Conservation (phyloP, 2,329 filamentous ascomycete genomes). For the Xylaria sp. region DNA sequence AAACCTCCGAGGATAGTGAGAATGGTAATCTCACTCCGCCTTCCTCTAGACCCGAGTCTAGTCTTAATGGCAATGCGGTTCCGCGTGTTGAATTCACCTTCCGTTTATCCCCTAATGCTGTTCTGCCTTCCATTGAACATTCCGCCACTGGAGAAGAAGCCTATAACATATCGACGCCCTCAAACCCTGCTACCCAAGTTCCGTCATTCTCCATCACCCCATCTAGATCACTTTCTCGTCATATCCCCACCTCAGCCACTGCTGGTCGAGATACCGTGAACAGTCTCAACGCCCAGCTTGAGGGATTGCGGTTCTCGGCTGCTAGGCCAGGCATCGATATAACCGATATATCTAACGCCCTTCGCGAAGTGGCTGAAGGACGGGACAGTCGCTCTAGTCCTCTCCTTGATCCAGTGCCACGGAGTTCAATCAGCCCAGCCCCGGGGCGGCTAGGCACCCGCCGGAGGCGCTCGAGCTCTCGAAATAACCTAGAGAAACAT, state of each 20-base stretch:
- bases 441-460: background rate
- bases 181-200: background rate
- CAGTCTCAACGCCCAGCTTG: background rate
- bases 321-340: conserved; percentile 8
- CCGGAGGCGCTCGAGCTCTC: conserved; percentile 32
- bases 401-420: background rate
- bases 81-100: conserved; percentile 6
- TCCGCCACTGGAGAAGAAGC: background rate
- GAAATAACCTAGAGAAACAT: conserved; percentile 3
- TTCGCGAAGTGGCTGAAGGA: background rate
- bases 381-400: conserved; percentile 5
- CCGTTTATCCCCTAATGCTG: background rate
- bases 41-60: background rate
- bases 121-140: conserved; percentile 15
- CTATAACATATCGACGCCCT: background rate
- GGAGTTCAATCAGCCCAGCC: background rate
- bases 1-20: background rate
- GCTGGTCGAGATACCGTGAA: background rate
- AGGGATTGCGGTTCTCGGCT: conserved; percentile 5
- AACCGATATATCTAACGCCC: conserved; percentile 9
- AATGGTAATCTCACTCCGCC: background rate
- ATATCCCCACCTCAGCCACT: background rate
- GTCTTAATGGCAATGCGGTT: background rate
- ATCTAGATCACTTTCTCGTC: background rate
- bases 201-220: conserved; percentile 10